Evolutionary conservation across 164 flowering plant species (phyloP).

Genomic region (Brasenia schreberi): DNA sequence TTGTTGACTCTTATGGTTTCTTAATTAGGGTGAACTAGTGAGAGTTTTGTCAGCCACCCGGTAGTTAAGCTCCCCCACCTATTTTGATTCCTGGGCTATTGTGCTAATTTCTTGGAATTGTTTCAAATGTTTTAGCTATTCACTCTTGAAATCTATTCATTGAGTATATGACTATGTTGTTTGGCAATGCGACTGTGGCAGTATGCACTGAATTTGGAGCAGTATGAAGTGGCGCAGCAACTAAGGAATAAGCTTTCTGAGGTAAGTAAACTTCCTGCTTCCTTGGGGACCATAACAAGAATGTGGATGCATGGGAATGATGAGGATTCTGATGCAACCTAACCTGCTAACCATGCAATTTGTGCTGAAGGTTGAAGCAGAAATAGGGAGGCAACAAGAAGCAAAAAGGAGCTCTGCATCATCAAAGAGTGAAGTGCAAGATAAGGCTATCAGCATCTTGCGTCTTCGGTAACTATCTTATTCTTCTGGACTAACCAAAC

Average conservation of each 20-base stretch:
- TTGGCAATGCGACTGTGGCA: constrained; percentile 14
- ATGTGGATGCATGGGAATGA: neutral
- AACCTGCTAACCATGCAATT: neutral
- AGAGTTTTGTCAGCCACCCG: too few species aligned
- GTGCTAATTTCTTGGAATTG: too few species aligned
- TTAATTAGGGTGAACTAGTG: too few species aligned
- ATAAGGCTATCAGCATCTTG: constrained; percentile 59
- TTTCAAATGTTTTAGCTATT: too few species aligned
- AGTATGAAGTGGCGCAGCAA: constrained; percentile 79
- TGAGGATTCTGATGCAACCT: neutral
- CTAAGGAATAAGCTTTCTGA: constrained; percentile 77
- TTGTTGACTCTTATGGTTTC: too few species aligned
- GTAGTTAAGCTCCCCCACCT: too few species aligned
- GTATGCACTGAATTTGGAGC: constrained; percentile 83
- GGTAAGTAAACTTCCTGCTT: constrained; percentile 22
- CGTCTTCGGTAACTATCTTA: constrained; percentile 45
- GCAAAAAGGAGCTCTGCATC: constrained; percentile 44
- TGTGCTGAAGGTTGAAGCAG: constrained; percentile 66
- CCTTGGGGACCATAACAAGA: neutral
- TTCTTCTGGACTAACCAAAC: neutral
- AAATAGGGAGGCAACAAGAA: constrained; percentile 48
- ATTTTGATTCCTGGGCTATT: too few species aligned
- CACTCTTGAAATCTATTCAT: too few species aligned
- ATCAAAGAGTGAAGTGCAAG: constrained; percentile 85
- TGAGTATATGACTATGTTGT: too few species aligned